Evolutionary conservation across 495 filamentous ascomycete species (phyloP), one percentile per base, ranked within the genome.

Genomic region (Entonaema liquescens): DNA sequence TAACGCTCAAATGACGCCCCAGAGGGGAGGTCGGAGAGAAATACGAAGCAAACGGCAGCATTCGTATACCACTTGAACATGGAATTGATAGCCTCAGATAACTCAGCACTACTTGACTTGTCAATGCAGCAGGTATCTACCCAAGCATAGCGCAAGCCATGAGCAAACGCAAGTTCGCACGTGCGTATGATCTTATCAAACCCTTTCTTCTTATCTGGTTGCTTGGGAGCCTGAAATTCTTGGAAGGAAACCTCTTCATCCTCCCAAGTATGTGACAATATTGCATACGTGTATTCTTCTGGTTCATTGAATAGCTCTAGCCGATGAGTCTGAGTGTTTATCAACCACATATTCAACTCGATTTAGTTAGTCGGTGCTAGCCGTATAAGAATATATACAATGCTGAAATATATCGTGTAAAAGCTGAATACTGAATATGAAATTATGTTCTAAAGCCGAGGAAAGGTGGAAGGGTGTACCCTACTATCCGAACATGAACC

Each of bases 241-340:
- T 72, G 44, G 47, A 74, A 80, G 44, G 76, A 72, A 11, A 84
- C 65, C 65, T 85, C 83, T 0, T 78, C 74, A 0, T 68, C 28
- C 6, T 68, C 76, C 82, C 81, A 84, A 6, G 73, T 79, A 66
- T 85, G 83, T 3, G 83, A 84, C 19, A 84, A 67, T 38, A 82
- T 83, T 36, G 81, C 81, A 56, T 83, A 84, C 44, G 62, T 31
- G 15, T 65, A 44, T 23, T 56, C 50, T 26, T 9, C n/a, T 12
- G 52, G 62, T 26, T 56, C 52, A 17, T 26, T 47, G 17, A 44
- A 4, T 1, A 33, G 25, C 52, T 17, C 47, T 5, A 56, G 11
- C 62, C 29, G n/a, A 25, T 23, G 15, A 5, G 26, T 21, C 8
- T 8, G 0, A 3, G 52, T 47, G 13, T 65, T 25, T 23, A 65